These are phyloP conservation scores for Graphilbum fragrans DNA, from an alignment of 2,329 filamentous ascomycete species.

Conservation along the genomic window DNA sequence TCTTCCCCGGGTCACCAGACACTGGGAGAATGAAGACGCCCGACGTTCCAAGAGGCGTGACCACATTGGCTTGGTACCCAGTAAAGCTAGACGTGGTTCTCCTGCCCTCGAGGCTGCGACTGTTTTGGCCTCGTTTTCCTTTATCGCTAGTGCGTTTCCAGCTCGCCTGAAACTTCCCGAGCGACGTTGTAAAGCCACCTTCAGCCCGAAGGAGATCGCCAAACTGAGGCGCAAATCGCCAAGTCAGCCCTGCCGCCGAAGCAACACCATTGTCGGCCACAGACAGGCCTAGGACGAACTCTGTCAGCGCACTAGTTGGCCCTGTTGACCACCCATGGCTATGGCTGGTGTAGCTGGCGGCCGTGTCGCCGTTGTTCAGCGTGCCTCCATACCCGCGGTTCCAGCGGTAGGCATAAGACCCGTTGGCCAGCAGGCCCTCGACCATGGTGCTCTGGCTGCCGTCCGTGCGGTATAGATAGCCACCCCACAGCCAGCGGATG, in stretches of 20 bases:
- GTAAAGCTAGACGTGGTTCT: too few relatives aligned
- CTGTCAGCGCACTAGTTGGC: slow-evolving; percentile 30
- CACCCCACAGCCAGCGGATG: slow-evolving; percentile 45
- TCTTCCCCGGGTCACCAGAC: too few relatives aligned
- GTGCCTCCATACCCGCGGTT: slow-evolving; percentile 37
- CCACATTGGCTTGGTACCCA: too few relatives aligned
- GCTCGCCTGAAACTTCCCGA: slow-evolving; percentile 12
- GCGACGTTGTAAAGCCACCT: slow-evolving; percentile 7
- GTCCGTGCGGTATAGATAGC: slow-evolving; percentile 43
- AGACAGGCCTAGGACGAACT: slow-evolving; percentile 28
- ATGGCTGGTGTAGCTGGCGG: slow-evolving; percentile 27
- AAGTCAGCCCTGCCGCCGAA: slow-evolving; percentile 5
- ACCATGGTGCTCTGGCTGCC: slow-evolving; percentile 47
- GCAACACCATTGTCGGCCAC: slow-evolving; percentile 16
- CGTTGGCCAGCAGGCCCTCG: slow-evolving; percentile 43
- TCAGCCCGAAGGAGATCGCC: slow-evolving; percentile 5
- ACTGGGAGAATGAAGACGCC: too few relatives aligned
- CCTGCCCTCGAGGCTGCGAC: too few relatives aligned
- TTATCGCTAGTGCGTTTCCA: too few relatives aligned
- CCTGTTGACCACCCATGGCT: slow-evolving; percentile 37
- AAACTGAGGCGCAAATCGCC: slow-evolving; percentile 8
- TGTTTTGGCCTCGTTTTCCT: too few relatives aligned
- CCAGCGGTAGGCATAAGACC: slow-evolving; percentile 43
- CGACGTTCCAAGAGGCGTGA: too few relatives aligned
- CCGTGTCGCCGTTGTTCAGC: slow-evolving; percentile 19